Evolutionary conservation across 768 basidiomycete genomes (phyloP), one percentile per base, ranked within the genome.

Genomic region (Lyophyllum atratum): DNA sequence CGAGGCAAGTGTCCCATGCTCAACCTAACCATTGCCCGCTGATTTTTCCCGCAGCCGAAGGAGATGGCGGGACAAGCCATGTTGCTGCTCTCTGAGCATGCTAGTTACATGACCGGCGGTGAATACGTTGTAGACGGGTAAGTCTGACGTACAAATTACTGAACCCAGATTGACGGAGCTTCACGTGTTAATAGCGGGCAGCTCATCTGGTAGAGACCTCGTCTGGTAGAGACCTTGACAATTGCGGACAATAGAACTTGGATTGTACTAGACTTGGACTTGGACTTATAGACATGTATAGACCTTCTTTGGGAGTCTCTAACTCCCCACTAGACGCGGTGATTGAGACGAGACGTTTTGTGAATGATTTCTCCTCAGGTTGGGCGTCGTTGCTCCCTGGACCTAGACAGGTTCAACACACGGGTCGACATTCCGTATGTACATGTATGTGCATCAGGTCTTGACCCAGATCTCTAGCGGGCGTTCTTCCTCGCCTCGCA

Each of bases 51-150:
- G 19, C 43, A 85, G 82, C 82, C 85, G 3, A 63, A 79, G 6
- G 86, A 87, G 61, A 84, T 87, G 63, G 70, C 79, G 0, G 81
- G 78, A 2, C 85, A 84, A 61, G 77, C 80, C 0, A 57, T 87
- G 34, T 70, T 85, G 2, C 72, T 87, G 3, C 77, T 87, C 17
- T 83, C 82, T 5, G 70, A 77, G 0, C 68, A 80, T 37, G 79
- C 79, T 0, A 76, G 75, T 44, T 86, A 85, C 62, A 83, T 83
- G 82, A 85, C 83, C 3, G 84, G 83, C 8, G 76, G 76, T 0
- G 84, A 85, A 58, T 80, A 83, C 56, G 75, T 82, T 50, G 68
- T 85, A 7, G 83, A 85, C 52, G 83, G 83, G 83, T 84, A 54
- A 11, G 82, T 69, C n/a, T 25, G 4, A 1, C 39, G 1, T 24